These are phyloP conservation scores for Apiotrichum montevideense DNA, from an alignment of 1,284 basidiomycete species.

Conservation along the genomic window DNA sequence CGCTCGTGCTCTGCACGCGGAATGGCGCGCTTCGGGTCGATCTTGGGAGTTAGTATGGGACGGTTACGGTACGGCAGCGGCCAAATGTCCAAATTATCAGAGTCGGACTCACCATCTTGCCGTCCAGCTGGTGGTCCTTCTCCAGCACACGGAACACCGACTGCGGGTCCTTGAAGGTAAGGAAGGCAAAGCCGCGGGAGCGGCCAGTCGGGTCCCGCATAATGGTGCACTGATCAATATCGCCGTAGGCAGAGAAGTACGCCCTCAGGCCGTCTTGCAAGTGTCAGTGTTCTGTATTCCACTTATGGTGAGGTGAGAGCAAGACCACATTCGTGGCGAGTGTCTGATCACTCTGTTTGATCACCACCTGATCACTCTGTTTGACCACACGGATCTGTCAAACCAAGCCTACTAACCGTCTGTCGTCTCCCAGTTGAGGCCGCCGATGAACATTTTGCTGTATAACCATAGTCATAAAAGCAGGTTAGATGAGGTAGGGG, in stretches of 20 bases:
- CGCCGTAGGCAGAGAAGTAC: conserved; percentile 85
- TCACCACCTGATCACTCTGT: neutral
- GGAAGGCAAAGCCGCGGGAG: conserved; percentile 87
- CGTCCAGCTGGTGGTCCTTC: conserved; percentile 81
- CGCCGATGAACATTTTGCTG: conserved; percentile 98
- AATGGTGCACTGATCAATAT: conserved; percentile 85
- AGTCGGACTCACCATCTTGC: conserved; percentile 68
- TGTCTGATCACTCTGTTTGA: no score
- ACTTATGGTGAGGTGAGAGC: neutral
- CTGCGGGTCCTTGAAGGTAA: conserved; percentile 80
- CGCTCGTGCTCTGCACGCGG: conserved; percentile 89
- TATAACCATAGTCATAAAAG: conserved; percentile 9
- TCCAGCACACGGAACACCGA: conserved; percentile 86
- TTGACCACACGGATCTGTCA: no score
- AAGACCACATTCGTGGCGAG: no score
- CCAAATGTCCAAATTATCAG: neutral
- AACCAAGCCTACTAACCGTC: conserved; percentile 57
- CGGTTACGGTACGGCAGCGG: no score
- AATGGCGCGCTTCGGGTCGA: conserved; percentile 98
- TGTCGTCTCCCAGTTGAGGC: conserved; percentile 94
- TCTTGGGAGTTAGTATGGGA: conserved; percentile 54
- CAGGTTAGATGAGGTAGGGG: no score
- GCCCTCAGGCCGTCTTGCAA: conserved; percentile 65
- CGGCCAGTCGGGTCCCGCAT: conserved; percentile 88
- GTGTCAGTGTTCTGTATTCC: neutral